phyloP scores from a whole-genome alignment of 441 rosid species.

The Mallotus japonicus region DNA sequence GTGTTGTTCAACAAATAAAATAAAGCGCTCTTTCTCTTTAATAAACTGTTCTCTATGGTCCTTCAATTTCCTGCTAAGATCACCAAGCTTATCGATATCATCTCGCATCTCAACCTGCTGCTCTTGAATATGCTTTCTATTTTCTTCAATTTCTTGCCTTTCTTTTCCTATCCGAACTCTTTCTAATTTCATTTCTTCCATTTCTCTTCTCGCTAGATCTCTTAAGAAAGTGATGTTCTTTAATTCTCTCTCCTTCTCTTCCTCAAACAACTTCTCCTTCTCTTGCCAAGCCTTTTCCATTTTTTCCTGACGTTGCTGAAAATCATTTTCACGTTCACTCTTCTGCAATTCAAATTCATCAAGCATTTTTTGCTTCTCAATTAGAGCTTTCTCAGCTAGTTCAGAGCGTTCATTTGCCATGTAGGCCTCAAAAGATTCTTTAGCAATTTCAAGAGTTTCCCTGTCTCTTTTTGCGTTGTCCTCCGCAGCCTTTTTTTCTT shows the following conservation, averaged over 20 bases:
- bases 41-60: constrained; percentile 74
- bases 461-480: constrained; percentile 57
- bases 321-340: constrained; percentile 62
- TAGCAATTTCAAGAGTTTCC: constrained; percentile 67
- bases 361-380: constrained; percentile 68
- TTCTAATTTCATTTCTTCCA: constrained; percentile 72
- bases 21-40: constrained; percentile 79
- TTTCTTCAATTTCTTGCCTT: constrained; percentile 58
- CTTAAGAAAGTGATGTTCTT: constrained; percentile 66
- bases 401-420: constrained; percentile 69
- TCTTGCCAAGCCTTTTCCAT: constrained; percentile 58
- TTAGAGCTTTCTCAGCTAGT: constrained; percentile 60
- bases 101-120: constrained; percentile 76
- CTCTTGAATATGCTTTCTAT: constrained; percentile 69
- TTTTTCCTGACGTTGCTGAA: constrained; percentile 61
- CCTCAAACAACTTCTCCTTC: constrained; percentile 60
- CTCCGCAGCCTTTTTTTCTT: constrained; percentile 51
- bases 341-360: constrained; percentile 66
- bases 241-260: constrained; percentile 74
- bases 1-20: constrained; percentile 68
- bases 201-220: constrained; percentile 80
- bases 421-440: constrained; percentile 60
- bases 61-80: constrained; percentile 72
- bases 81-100: constrained; percentile 81
- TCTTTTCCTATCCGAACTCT: constrained; percentile 59